Evolutionary conservation across 441 rosid species (phyloP).

Genomic region (Omphalea diandra): DNA sequence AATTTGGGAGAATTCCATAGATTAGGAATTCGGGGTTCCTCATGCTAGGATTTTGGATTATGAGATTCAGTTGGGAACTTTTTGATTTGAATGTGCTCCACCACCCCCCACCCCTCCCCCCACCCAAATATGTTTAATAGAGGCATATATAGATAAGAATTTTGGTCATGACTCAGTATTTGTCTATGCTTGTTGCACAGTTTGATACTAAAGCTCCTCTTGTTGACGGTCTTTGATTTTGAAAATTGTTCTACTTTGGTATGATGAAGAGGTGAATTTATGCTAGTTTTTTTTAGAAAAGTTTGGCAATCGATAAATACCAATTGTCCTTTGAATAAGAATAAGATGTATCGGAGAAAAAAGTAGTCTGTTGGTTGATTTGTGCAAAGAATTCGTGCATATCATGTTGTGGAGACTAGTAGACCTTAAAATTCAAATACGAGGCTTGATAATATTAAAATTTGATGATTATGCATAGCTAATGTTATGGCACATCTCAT

Average conservation of each 20-base stretch:
- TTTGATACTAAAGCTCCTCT: neutral
- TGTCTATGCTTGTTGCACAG: neutral
- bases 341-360: neutral
- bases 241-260: neutral
- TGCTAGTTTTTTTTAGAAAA: neutral
- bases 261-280: neutral
- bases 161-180: neutral
- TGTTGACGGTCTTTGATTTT: neutral
- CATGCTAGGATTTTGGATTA: neutral
- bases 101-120: too few relatives aligned
- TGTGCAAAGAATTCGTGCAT: neutral
- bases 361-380: neutral
- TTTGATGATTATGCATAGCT: neutral
- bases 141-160: neutral
- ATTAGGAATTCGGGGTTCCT: neutral
- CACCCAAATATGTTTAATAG: neutral
- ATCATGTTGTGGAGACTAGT: neutral
- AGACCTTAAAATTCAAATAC: too few relatives aligned
- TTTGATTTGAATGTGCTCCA: neutral
- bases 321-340: neutral
- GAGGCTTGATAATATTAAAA: neutral
- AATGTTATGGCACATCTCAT: too few relatives aligned
- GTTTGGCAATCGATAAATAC: neutral
- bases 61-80: neutral
- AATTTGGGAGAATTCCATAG: constrained; percentile 1